Base-by-base conservation (phyloP, 2,329 filamentous ascomycete species). In the Sclerotinia sclerotiorum region DNA sequence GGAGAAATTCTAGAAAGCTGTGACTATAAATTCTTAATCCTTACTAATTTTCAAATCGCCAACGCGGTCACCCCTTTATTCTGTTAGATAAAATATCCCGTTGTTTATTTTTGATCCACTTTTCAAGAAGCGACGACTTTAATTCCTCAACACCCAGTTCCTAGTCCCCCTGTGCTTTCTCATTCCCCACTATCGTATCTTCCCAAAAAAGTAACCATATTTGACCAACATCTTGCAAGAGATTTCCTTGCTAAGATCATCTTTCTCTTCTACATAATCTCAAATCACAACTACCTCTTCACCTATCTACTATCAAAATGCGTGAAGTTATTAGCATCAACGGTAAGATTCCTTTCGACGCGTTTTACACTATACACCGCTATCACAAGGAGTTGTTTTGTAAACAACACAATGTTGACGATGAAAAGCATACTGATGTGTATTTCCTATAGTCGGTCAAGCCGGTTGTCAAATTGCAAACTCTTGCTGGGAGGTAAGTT, bases 401-500 rank as follows among this genome's bases (percentile, higher is more conserved):
- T 70, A 69, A 70, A 71, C 65, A 67, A 65, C 69, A 58, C 58
- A 69, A 57, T 54, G 67, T 66, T 42, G 72, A 73, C 71, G 67
- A 10, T 64, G 27, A 44, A 62, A 62, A 46, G 27, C 35, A 46
- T 74, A 73, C 75, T 72, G 71, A 74, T 62, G 60, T 72, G 63
- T 70, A 56, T 66, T 67, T 77, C 73, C 64, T 79, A 79, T 82
- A 99, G 95, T 99, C 87, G 95, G 95, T 84, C 95, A 99, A 89
- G 95, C 95, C 82, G 95, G 95, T 91, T 98, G 95, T 90, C 95
- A 99, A 83, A 99, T 99, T 81, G 95, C 94, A 85, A 99, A 99
- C 87, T 95, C 95, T 78, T 98, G 95, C 90, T 99, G 95, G 95
- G 95, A 99, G 93, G 95, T 99, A 85, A 86, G 92, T 86, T 61